phyloP scores from a whole-genome alignment of 2,329 filamentous ascomycete species.

The Endothia cerciana region DNA sequence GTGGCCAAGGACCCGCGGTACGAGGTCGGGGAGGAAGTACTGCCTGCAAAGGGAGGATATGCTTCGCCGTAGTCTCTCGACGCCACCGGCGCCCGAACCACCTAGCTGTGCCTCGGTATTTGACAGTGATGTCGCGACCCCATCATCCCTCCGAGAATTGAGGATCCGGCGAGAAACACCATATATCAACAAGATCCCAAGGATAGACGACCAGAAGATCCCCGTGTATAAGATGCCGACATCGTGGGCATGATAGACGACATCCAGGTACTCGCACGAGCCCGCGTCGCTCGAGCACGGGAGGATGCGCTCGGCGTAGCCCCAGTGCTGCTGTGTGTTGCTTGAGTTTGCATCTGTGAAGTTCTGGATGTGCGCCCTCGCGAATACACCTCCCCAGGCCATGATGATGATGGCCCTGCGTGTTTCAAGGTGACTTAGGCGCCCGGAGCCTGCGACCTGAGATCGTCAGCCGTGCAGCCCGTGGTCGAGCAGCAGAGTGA shows the following conservation, averaged over 20 bases:
- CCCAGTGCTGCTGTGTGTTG: slow-evolving; percentile 47
- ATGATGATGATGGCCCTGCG: too few species aligned
- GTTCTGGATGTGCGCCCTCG: slow-evolving; percentile 46
- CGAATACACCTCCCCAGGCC: slow-evolving; percentile 29
- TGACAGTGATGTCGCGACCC: neutral
- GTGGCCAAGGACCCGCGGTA: slow-evolving; percentile 64
- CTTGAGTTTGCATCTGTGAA: slow-evolving; percentile 40
- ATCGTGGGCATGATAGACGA: slow-evolving; percentile 55
- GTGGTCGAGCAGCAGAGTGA: neutral
- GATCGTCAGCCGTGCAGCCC: neutral
- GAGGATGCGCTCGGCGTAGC: slow-evolving; percentile 49
- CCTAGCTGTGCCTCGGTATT: slow-evolving; percentile 5
- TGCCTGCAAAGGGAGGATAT: slow-evolving; percentile 41
- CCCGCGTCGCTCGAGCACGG: slow-evolving; percentile 52
- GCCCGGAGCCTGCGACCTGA: too few species aligned
- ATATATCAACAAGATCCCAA: slow-evolving; percentile 50
- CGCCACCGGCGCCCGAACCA: slow-evolving; percentile 4
- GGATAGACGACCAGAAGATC: slow-evolving; percentile 53
- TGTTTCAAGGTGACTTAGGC: too few species aligned
- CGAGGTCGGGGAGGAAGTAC: slow-evolving; percentile 64
- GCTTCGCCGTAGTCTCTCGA: slow-evolving; percentile 24
- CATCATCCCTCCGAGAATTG: slow-evolving; percentile 1
- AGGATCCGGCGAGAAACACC: slow-evolving; percentile 38
- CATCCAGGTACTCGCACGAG: slow-evolving; percentile 55
- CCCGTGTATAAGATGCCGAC: slow-evolving; percentile 54